phyloP scores from a whole-genome alignment of 163 green algal genomes.

The Volvox carteri region DNA sequence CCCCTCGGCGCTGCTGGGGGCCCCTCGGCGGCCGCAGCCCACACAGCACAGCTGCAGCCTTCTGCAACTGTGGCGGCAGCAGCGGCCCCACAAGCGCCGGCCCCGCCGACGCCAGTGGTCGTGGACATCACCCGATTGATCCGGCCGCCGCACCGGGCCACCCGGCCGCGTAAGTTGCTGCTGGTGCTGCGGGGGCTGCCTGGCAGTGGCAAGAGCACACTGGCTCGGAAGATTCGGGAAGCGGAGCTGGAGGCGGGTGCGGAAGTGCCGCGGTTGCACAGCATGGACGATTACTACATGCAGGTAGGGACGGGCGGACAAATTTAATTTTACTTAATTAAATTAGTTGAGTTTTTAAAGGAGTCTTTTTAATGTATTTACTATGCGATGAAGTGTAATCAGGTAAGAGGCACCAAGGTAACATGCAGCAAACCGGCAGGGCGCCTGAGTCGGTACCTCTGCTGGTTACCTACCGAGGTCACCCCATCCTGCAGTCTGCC shows the following conservation, averaged over 20 bases:
- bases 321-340: too few relatives aligned
- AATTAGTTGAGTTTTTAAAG: too few relatives aligned
- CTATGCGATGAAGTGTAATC: too few relatives aligned
- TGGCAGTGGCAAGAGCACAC: conserved; percentile 54
- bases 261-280: conserved; percentile 44
- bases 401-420: too few relatives aligned
- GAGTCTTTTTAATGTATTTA: too few relatives aligned
- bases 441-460: too few relatives aligned
- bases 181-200: conserved; percentile 53
- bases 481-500: too few relatives aligned
- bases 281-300: conserved; percentile 56
- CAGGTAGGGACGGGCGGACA: conserved; percentile 40
- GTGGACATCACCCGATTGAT: conserved; percentile 49
- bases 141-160: conserved; percentile 30
- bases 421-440: too few relatives aligned
- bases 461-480: too few relatives aligned
- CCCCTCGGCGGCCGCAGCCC: too few relatives aligned
- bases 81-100: not conserved
- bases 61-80: too few relatives aligned
- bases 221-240: conserved; percentile 43
- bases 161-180: conserved; percentile 37
- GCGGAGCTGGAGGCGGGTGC: conserved; percentile 45
- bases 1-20: not conserved
- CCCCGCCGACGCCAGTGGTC: conserved; percentile 8
- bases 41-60: not conserved